These are phyloP conservation scores for Tolypocladium amazonense DNA, from an alignment of 2,329 filamentous ascomycete genomes.

Conservation along the genomic window DNA sequence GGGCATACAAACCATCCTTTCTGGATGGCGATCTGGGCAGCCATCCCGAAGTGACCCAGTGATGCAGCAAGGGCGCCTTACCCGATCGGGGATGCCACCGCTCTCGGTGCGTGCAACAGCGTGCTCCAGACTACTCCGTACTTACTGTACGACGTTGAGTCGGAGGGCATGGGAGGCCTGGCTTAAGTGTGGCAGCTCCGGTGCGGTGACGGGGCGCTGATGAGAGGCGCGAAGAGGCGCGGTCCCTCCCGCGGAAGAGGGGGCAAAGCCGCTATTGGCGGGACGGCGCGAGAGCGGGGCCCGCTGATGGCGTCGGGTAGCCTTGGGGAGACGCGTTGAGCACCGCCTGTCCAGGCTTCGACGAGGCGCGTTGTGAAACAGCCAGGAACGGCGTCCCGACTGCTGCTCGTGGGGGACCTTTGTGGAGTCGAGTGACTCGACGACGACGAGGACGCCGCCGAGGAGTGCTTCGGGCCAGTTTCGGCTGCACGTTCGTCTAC, in stretches of 20 bases:
- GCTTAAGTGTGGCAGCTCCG: background rate
- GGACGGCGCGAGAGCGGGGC: background rate
- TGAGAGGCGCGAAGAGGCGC: background rate
- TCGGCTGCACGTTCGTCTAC: background rate
- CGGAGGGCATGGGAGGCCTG: background rate
- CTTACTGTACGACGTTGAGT: no score
- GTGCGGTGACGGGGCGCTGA: background rate
- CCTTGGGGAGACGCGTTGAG: background rate
- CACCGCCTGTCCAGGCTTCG: background rate
- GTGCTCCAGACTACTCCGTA: no score
- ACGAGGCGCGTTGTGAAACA: background rate
- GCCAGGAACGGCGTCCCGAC: background rate
- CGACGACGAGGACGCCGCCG: background rate
- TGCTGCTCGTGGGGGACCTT: background rate
- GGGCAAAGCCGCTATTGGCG: background rate
- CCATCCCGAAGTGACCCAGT: no score
- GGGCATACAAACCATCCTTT: no score
- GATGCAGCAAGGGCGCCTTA: no score
- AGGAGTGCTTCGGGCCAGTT: background rate
- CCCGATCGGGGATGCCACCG: no score
- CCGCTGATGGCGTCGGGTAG: background rate
- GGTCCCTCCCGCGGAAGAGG: background rate
- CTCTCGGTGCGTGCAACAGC: no score
- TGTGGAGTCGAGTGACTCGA: background rate
- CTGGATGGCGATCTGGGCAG: no score